Evolutionary conservation across 805 yeast genomes (phyloP), one percentile per base, ranked within the genome.

Genomic region (Ogataea henricii): DNA sequence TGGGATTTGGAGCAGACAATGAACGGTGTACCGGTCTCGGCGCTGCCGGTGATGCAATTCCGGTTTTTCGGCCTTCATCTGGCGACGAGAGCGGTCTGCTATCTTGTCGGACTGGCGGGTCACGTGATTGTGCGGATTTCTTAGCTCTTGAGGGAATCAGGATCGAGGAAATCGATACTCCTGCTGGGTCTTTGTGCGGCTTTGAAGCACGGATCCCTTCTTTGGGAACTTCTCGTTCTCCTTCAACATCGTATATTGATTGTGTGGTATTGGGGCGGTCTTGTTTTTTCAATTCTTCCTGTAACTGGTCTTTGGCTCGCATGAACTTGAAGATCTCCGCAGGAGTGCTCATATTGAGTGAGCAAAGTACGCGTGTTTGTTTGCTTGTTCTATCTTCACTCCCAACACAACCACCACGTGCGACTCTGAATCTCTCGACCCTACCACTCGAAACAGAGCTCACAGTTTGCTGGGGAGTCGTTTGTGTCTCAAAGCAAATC

Each of bases 301-400:
- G 34, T 3, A 21, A 21, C 37, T 39, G 25, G 35, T 53, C 59
- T 21, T 44, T 46, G 14, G 42, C 41, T 21, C 45, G 39, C 26
- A 51, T 45, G n/a, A 52, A 30, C 37, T 46, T 53, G 47, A 55
- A 51, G 25, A 54, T 54, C 26, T 55, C 56, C 14, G 57, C 54
- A 7, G 59, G 56, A 20, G 57, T 46, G 27, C 35, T 43, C 46
- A 43, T 43, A 18, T 43, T 14, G 40, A 21, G 13, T 35, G 18
- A 4, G 12, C 18, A 14, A n/a, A n/a, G 35, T 23, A 4, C 37
- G 17, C 23, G 14, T 18, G n/a, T n/a, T n/a, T n/a, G n/a, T n/a
- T n/a, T n/a, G n/a, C n/a, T n/a, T n/a, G n/a, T n/a, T n/a, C n/a
- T n/a, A n/a, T n/a, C 25, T 13, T 30, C 34, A 30, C 17, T 30